phyloP scores from a whole-genome alignment of 495 filamentous ascomycete species.

The Penicillium cosmopolitanum region DNA sequence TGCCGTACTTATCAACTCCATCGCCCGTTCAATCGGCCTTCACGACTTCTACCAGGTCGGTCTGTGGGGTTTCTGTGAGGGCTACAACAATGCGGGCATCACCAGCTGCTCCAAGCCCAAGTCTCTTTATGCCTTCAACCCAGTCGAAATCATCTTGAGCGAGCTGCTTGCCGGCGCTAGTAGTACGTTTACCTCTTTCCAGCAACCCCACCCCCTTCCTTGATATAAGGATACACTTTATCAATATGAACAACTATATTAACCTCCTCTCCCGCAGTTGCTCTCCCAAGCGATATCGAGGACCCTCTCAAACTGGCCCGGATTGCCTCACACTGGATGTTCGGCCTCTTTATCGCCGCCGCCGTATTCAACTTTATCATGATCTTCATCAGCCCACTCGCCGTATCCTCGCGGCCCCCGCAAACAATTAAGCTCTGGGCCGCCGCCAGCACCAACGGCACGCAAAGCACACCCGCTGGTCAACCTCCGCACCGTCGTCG shows the following conservation, averaged over 20 bases:
- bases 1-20: constrained; percentile 77
- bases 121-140: constrained; percentile 86
- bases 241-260: not conserved
- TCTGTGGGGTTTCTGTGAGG: constrained; percentile 88
- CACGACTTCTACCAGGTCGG: constrained; percentile 96
- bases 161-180: constrained; percentile 82
- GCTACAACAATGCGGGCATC: constrained; percentile 71
- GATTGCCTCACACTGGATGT: constrained; percentile 88
- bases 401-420: constrained; percentile 56
- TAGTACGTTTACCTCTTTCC: constrained; percentile 50
- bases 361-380: constrained; percentile 68
- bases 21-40: constrained; percentile 84
- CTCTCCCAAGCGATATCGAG: constrained; percentile 71
- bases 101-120: constrained; percentile 71
- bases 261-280: constrained; percentile 52
- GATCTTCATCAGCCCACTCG: constrained; percentile 64
- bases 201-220: not conserved
- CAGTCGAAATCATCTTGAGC: constrained; percentile 73
- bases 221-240: too few species aligned
- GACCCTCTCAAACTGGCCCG: constrained; percentile 73
- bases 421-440: constrained; percentile 39
- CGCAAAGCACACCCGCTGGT: constrained; percentile 11
- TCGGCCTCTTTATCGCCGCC: constrained; percentile 78
- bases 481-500: constrained; percentile 46
- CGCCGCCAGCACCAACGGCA: constrained; percentile 11